Evolutionary conservation across 306 rosid species (phyloP), one percentile per base, ranked within the genome.

Genomic region (Calophaca sinica): DNA sequence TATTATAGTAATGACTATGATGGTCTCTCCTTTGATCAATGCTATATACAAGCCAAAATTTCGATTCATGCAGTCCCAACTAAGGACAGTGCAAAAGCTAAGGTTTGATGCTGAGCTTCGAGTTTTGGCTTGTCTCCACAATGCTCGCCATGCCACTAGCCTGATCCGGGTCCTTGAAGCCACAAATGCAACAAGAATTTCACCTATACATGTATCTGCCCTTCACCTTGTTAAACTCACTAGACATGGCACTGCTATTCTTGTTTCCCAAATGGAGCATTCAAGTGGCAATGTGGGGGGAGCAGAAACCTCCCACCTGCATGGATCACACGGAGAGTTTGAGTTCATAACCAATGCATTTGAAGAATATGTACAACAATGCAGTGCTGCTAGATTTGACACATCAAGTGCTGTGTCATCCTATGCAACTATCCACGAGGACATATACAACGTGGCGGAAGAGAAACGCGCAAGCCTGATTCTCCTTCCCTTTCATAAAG

Each of bases 401-500:
- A 66, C 38, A 9, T 41, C 49, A 36, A 32, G 32, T 1, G 74
- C 50, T 6, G 68, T 81, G 42, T 78, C 88, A 3, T 35, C 55
- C 8, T 84, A 68, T 9, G 65, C 66, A 14, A 77, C 85, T 0
- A 84, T 84, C 50, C 88, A 84, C 5, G 81, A 84, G 35, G 88
- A 81, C 15, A 81, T 84, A n/a, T 69, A 9, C 62, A 62, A 57
- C 5, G 20, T 69, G 2, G 77, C 88, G 0, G 58, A 77, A 38
- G 85, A 81, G 31, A 81, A 77, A 53, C 68, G 51, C 2, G 52
- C 79, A 1, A 51, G 68, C 5, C 6, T 84, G 8, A 70, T 84
- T 50, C 83, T 84, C 31, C 72, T 84, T 12, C 85, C 85, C 1
- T 84, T 81, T 38, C 88, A 84, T 72, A 81, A 81, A 33, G 45